Percentiles rank a stretch among this genome's conserved stretches.
These are phyloP conservation scores for Ganoderma lingzhi DNA, from an alignment of 1,284 basidiomycete species.

Conservation along the genomic window DNA sequence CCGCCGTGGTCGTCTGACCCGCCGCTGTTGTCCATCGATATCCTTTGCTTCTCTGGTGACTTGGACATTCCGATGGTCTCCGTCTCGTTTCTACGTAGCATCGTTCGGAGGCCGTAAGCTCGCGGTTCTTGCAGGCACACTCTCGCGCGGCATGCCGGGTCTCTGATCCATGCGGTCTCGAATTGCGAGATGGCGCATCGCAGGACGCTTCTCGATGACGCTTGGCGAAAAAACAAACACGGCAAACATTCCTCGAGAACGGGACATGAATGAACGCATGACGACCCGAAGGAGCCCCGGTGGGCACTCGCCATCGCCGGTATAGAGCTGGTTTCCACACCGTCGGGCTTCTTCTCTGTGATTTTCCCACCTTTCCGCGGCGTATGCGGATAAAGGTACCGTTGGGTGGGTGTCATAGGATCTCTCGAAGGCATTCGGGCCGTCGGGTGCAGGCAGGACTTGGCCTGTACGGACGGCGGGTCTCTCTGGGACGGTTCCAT, in stretches of 20 bases:
- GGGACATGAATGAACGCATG: not conserved
- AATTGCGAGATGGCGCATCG: not conserved
- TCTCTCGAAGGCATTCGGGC: not conserved
- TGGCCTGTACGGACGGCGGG: not conserved
- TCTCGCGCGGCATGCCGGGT: not conserved
- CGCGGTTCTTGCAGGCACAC: not conserved
- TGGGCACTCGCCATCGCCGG: not conserved
- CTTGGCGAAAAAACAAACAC: not conserved
- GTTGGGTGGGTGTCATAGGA: constrained; percentile 2
- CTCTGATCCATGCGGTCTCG: not conserved
- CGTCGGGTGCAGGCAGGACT: not conserved
- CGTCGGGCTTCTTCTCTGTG: constrained; percentile 2
- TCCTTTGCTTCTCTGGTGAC: not conserved
- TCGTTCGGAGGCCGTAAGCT: constrained; percentile 6
- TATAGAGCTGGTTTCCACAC: constrained; percentile 2
- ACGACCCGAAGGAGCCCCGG: not conserved
- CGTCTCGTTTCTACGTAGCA: not conserved
- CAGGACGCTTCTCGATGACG: not conserved
- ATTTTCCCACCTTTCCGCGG: not conserved
- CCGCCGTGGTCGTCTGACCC: not conserved
- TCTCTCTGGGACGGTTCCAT: constrained; percentile 4
- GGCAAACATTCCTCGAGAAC: not conserved
- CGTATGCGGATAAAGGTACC: not conserved
- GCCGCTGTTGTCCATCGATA: not conserved
- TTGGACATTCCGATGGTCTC: not conserved